Evolutionary conservation across 2,329 filamentous ascomycete genomes (phyloP).

Genomic region (Aciculosporium take): DNA sequence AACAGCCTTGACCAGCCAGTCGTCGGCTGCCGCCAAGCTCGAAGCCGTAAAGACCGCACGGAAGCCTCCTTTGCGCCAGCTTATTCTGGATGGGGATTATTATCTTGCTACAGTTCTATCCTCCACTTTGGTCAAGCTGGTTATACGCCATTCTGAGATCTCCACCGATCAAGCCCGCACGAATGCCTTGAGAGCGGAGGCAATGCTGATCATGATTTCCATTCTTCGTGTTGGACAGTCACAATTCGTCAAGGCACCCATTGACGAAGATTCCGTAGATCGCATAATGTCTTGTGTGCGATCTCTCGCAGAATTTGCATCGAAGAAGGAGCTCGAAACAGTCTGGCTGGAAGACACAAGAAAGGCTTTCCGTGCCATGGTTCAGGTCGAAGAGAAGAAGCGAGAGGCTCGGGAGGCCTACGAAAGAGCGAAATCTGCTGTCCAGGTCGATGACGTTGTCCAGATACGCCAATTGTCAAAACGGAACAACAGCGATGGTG

Average conservation of each 20-base stretch:
- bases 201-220: constrained; percentile 99
- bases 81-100: constrained; percentile 94
- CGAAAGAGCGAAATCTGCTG: constrained; percentile 83
- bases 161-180: constrained; percentile 75
- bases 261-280: constrained; percentile 97
- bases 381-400: constrained; percentile 95
- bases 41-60: constrained; percentile 95
- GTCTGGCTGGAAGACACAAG: constrained; percentile 91
- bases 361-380: constrained; percentile 93
- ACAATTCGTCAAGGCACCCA: constrained; percentile 94
- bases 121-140: constrained; percentile 88
- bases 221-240: constrained; percentile 96
- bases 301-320: constrained; percentile 75
- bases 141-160: constrained; percentile 93
- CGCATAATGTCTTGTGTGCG: constrained; percentile 96
- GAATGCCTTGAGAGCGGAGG: constrained; percentile 87
- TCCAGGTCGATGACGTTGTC: constrained; percentile 92
- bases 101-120: constrained; percentile 92
- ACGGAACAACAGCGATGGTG: constrained; percentile 70
- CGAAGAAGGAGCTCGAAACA: constrained; percentile 80
- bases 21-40: constrained; percentile 74
- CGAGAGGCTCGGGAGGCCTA: constrained; percentile 85
- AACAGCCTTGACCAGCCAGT: constrained; percentile 85
- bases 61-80: constrained; percentile 85
- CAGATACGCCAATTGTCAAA: constrained; percentile 84